phyloP scores from a whole-genome alignment of 306 rosid species.

The Ammopiptanthus mongolicus region DNA sequence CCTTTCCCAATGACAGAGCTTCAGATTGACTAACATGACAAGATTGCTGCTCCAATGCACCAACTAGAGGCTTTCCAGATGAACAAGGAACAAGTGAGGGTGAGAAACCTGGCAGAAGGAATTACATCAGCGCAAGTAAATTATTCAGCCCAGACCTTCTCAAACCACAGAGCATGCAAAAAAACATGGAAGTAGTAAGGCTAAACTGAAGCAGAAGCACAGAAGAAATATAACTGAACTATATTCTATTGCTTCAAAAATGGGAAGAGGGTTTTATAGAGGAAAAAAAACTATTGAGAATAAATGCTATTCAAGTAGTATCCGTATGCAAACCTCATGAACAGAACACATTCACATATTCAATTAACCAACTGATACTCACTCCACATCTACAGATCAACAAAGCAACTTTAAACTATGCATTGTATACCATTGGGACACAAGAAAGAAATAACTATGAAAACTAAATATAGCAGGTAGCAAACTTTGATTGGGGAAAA shows the following conservation, averaged over 20 bases:
- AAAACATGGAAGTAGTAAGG: constrained; percentile 3
- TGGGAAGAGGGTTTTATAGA: background rate
- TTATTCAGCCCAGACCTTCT: background rate
- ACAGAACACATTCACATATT: background rate
- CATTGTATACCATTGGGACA: background rate
- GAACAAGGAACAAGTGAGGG: constrained; percentile 30
- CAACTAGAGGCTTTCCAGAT: constrained; percentile 39
- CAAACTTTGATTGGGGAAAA: background rate
- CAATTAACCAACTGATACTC: background rate
- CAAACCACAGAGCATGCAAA: background rate
- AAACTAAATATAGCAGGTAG: background rate
- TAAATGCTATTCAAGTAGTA: too few relatives aligned
- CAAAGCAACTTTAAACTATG: background rate
- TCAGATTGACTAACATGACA: constrained; percentile 42
- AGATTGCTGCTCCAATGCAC: constrained; percentile 39
- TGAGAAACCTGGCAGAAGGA: constrained; percentile 36
- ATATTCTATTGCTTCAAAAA: background rate
- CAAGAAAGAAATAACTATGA: background rate
- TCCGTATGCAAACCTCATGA: background rate
- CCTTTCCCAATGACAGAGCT: constrained; percentile 33
- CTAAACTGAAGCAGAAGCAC: constrained; percentile 11
- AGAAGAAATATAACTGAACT: background rate
- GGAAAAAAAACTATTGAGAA: background rate
- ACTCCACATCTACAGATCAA: background rate
- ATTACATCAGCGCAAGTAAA: constrained; percentile 20